Conservation (phyloP, 1,139 yeast genomes). For the Debaryomyces coudertii region DNA sequence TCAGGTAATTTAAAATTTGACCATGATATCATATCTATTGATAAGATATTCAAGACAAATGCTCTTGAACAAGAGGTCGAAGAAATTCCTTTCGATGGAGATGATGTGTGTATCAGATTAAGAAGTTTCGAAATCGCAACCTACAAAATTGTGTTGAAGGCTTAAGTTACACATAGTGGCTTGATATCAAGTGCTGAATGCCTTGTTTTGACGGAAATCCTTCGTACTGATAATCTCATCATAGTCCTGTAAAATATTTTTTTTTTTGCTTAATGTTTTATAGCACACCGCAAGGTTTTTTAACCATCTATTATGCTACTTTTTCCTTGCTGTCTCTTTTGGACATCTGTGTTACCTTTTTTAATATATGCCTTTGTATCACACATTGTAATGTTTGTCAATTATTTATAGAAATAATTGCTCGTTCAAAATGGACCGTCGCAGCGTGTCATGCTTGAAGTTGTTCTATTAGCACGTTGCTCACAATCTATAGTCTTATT, state of each 20-base stretch:
- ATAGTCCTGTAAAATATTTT: background rate
- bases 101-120: conserved; percentile 49
- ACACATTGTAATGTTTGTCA: background rate
- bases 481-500: too few relatives aligned
- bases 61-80: conserved; percentile 62
- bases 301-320: background rate
- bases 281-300: conserved; percentile 1
- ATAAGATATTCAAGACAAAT: conserved; percentile 61
- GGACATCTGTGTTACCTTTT: background rate
- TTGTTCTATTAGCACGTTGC: background rate
- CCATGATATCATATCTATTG: conserved; percentile 36
- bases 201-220: background rate
- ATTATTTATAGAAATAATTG: background rate
- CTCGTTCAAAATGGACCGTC: background rate
- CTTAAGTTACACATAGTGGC: background rate
- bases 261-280: background rate
- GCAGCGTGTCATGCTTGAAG: too few relatives aligned
- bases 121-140: conserved; percentile 83
- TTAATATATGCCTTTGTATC: background rate
- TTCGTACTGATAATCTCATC: background rate
- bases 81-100: conserved; percentile 26
- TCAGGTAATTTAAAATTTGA: conserved; percentile 56
- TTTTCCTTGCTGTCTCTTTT: background rate
- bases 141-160: conserved; percentile 39
- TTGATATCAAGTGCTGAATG: background rate